Evolutionary conservation across 257 asterid species (phyloP), one percentile per base, ranked within the genome.

Genomic region (Plantago ovata): DNA sequence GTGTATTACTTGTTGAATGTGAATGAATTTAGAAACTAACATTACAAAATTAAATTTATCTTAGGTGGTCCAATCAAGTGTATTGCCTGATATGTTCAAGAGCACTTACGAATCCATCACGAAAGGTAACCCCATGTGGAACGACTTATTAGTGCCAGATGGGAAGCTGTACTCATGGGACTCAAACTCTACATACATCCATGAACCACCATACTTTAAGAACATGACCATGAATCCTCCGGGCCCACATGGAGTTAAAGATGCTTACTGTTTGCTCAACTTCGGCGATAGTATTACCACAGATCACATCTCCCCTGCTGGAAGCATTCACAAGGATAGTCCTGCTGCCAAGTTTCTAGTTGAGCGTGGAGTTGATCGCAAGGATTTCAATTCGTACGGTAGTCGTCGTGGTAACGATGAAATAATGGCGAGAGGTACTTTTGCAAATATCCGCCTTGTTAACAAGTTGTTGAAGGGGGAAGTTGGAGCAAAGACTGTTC

Each of bases 331-430:
- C 73, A 91, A 85, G 73, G 98, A 91, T 53, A 91, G 96, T 74
- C 95, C 98, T 13, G 94, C 98, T 60, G 96, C 96, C 58, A 91
- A 80, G 62, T 91, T 32, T 64, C 89, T 91, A 52, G 68, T 72
- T 15, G 94, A 85, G 65, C 89, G 65, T 33, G 94, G 96, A 62
- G 95, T 87, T 15, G 95, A 87, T 23, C 86, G 86, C 51, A 91
- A 59, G 79, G 95, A 85, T 70, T 85, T 91, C 77, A 91, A 91
- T 66, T 87, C 96, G 63, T 91, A 85, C 67, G 98, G 98, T 19
- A 91, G 98, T 70, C 94, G 98, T 10, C 91, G 98, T 70, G 98
- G 98, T 44, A 91, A 91, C 53, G 98, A 91, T 77, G 95, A 91
- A 71, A 83, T 87, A 60, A 91, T 91, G 96, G 98, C 96, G 0